These are phyloP conservation scores for Penicillium riverlandense DNA, from an alignment of 495 filamentous ascomycete species.

Conservation along the genomic window DNA sequence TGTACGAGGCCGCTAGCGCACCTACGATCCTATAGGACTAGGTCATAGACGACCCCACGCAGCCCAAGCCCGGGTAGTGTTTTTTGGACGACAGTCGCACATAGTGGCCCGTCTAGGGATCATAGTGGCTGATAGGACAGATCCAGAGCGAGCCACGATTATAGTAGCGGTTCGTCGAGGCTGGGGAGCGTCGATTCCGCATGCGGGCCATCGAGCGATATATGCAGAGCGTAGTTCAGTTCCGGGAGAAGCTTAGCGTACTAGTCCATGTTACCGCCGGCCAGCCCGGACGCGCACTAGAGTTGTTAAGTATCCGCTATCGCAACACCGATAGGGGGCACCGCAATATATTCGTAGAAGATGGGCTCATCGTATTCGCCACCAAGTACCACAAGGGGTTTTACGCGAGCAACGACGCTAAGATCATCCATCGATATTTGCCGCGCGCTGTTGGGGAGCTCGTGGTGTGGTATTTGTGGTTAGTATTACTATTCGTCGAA, in stretches of 20 bases:
- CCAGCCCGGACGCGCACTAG: constrained; percentile 14
- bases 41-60: constrained; percentile 1
- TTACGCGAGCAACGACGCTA: constrained; percentile 1
- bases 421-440: constrained; percentile 8
- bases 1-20: background rate
- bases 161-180: background rate
- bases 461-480: constrained; percentile 13
- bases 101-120: background rate
- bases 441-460: constrained; percentile 1
- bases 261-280: constrained; percentile 15
- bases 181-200: background rate
- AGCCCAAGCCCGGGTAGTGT: constrained; percentile 7
- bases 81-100: constrained; percentile 6
- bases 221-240: constrained; percentile 1
- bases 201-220: background rate
- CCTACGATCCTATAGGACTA: constrained; percentile 3
- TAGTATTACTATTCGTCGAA: constrained; percentile 13
- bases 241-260: constrained; percentile 16
- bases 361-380: constrained; percentile 1
- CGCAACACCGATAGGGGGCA: constrained; percentile 5
- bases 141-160: background rate
- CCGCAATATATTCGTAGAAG: constrained; percentile 10
- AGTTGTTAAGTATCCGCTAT: constrained; percentile 19
- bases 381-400: constrained; percentile 10
- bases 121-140: constrained; percentile 3